Conservation (phyloP, 495 filamentous ascomycete genomes). For the Amniculicola lignicola region DNA sequence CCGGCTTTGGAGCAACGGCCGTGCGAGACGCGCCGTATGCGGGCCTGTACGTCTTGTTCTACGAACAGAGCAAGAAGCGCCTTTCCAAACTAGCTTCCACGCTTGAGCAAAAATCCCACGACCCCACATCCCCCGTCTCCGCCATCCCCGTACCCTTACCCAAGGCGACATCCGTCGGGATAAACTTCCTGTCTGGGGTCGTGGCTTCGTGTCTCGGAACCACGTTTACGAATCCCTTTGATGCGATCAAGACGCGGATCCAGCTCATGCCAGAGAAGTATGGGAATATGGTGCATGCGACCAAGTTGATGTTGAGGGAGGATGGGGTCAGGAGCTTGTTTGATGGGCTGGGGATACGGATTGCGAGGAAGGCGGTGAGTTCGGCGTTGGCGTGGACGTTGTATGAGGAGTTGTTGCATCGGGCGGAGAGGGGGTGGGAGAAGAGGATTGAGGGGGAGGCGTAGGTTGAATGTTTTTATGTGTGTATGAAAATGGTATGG, state of each 20-base stretch:
- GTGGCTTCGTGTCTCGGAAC: conserved; percentile 79
- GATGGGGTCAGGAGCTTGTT: conserved; percentile 80
- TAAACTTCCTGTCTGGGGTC: conserved; percentile 81
- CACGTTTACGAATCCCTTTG: conserved; percentile 90
- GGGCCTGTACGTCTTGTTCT: conserved; percentile 89
- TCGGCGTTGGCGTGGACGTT: conserved; percentile 92
- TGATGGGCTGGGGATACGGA: conserved; percentile 81
- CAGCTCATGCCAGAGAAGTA: conserved; percentile 86
- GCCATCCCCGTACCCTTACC: neutral
- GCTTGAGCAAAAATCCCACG: neutral
- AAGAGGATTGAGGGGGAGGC: conserved; percentile 20
- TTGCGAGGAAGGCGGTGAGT: conserved; percentile 87
- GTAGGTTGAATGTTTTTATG: too few relatives aligned
- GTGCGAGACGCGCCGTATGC: conserved; percentile 93
- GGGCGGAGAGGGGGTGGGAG: conserved; percentile 63
- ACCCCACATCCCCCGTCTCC: neutral
- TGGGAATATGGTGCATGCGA: conserved; percentile 77
- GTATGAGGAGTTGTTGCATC: conserved; percentile 87
- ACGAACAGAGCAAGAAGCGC: conserved; percentile 78
- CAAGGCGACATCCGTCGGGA: conserved; percentile 48
- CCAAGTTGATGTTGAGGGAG: conserved; percentile 69
- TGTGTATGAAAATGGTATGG: too few relatives aligned
- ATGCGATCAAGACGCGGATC: conserved; percentile 91
- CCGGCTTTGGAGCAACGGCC: conserved; percentile 90
- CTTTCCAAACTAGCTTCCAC: conserved; percentile 45